A percentile compares a stretch with the other conserved stretches of the same genome.
These are phyloP conservation scores for Plasmodium vinckei DNA, from an alignment of 169 alveolate species.

Conservation along the genomic window DNA sequence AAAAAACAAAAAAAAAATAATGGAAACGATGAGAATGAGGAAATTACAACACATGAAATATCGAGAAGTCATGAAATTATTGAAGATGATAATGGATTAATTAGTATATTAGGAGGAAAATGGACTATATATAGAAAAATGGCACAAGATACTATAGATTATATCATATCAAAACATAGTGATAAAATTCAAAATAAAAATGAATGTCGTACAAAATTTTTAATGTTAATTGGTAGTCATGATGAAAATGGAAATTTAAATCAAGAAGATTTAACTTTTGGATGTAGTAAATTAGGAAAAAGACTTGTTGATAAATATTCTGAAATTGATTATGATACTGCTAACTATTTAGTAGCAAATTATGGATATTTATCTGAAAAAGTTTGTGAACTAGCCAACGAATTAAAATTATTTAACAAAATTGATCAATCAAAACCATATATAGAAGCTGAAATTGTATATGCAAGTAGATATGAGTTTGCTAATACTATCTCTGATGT, in stretches of 20 bases:
- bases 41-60: slow-evolving; percentile 84
- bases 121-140: slow-evolving; percentile 95
- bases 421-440: slow-evolving; percentile 80
- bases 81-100: slow-evolving; percentile 88
- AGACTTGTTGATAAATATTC: slow-evolving; percentile 74
- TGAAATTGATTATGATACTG: slow-evolving; percentile 76
- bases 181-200: slow-evolving; percentile 76
- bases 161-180: slow-evolving; percentile 67
- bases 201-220: slow-evolving; percentile 83
- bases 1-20: slow-evolving; percentile 76
- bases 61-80: slow-evolving; percentile 94
- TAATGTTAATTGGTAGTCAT: slow-evolving; percentile 79
- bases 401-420: slow-evolving; percentile 77
- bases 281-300: slow-evolving; percentile 78
- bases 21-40: slow-evolving; percentile 20
- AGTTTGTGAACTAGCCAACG: slow-evolving; percentile 81
- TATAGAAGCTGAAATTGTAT: slow-evolving; percentile 85
- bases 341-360: slow-evolving; percentile 81
- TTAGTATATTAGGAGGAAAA: slow-evolving; percentile 95
- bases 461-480: slow-evolving; percentile 83
- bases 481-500: slow-evolving; percentile 87
- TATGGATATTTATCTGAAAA: slow-evolving; percentile 86
- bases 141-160: slow-evolving; percentile 92
- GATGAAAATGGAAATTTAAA: slow-evolving; percentile 77
- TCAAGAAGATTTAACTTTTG: slow-evolving; percentile 79